These are phyloP conservation scores for Hydnomerulius pinastri DNA, from an alignment of 768 basidiomycete genomes.

Conservation along the genomic window DNA sequence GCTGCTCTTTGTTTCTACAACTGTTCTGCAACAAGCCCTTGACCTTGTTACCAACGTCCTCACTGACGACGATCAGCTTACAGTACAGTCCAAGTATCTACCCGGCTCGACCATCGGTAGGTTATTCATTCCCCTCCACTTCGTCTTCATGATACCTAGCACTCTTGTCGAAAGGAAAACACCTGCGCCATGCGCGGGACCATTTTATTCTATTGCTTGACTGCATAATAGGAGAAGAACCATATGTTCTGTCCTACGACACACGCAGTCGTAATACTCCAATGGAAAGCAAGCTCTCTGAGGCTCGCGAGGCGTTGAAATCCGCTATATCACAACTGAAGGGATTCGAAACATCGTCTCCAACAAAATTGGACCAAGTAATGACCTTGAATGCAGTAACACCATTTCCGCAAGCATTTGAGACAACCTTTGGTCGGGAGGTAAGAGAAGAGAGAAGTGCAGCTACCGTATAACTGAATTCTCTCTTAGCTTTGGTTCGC, in stretches of 20 bases:
- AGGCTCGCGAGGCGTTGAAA: conserved; percentile 58
- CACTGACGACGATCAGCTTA: conserved; percentile 69
- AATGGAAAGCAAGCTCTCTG: conserved; percentile 70
- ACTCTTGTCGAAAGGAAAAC: conserved; percentile 75
- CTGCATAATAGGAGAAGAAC: conserved; percentile 45
- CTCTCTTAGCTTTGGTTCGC: conserved; percentile 75
- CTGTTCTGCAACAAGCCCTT: conserved; percentile 70
- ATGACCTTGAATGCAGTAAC: conserved; percentile 80
- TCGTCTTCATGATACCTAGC: conserved; percentile 1
- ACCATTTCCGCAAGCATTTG: conserved; percentile 70
- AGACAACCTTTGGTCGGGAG: conserved; percentile 84
- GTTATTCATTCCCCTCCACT: conserved; percentile 8
- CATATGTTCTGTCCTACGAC: conserved; percentile 72
- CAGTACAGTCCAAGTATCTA: conserved; percentile 65
- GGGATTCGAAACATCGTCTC: conserved; percentile 44
- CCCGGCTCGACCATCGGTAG: conserved; percentile 89
- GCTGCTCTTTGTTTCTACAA: conserved; percentile 66
- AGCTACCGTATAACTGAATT: neutral
- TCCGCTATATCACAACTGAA: conserved; percentile 60
- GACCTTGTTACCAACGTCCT: conserved; percentile 70
- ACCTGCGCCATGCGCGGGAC: conserved; percentile 82
- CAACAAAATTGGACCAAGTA: conserved; percentile 50
- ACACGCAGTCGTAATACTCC: conserved; percentile 75
- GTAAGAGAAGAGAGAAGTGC: conserved; percentile 36
- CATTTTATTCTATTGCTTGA: conserved; percentile 74